phyloP scores from a whole-genome alignment of 495 filamentous ascomycete genomes.

The Achaetomiella virescens region DNA sequence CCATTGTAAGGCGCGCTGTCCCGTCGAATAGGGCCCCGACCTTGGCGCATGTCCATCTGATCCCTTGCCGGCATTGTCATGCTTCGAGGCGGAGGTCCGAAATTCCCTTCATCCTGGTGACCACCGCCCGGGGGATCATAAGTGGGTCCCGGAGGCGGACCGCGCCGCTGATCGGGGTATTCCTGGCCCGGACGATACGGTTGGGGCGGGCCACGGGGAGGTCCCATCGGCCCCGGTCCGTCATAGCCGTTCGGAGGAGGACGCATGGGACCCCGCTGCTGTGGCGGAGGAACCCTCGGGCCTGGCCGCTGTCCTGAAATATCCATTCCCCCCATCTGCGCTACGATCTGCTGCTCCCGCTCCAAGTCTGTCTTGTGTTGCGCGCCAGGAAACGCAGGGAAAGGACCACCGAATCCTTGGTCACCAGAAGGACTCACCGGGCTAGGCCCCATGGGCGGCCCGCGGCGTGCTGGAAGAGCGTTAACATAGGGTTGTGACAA shows the following conservation, averaged over 20 bases:
- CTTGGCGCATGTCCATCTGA: conserved; percentile 31
- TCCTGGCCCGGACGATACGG: conserved; percentile 30
- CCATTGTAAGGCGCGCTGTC: conserved; percentile 41
- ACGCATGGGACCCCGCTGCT: conserved; percentile 31
- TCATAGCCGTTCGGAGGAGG: conserved; percentile 27
- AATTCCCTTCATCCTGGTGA: conserved; percentile 28
- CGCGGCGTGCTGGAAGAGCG: conserved; percentile 24
- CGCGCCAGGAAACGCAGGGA: conserved; percentile 56
- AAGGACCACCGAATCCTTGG: conserved; percentile 56
- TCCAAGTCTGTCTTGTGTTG: conserved; percentile 41
- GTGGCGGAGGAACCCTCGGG: conserved; percentile 22
- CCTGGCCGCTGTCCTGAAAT: conserved; percentile 41
- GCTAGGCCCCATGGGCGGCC: conserved; percentile 24
- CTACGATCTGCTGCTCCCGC: conserved; percentile 43
- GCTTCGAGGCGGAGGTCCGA: conserved; percentile 41
- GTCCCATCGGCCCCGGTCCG: conserved; percentile 33
- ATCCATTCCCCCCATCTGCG: conserved; percentile 54
- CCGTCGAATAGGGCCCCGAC: conserved; percentile 27
- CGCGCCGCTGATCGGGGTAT: conserved; percentile 38
- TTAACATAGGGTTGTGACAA: conserved; percentile 3
- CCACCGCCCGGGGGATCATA: conserved; percentile 26
- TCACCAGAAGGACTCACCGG: conserved; percentile 35
- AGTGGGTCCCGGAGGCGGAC: conserved; percentile 31
- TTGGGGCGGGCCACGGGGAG: conserved; percentile 33
- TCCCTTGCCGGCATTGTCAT: conserved; percentile 50